Base-by-base conservation (phyloP, 1,284 basidiomycete species). In the Moesziomyces antarcticus region DNA sequence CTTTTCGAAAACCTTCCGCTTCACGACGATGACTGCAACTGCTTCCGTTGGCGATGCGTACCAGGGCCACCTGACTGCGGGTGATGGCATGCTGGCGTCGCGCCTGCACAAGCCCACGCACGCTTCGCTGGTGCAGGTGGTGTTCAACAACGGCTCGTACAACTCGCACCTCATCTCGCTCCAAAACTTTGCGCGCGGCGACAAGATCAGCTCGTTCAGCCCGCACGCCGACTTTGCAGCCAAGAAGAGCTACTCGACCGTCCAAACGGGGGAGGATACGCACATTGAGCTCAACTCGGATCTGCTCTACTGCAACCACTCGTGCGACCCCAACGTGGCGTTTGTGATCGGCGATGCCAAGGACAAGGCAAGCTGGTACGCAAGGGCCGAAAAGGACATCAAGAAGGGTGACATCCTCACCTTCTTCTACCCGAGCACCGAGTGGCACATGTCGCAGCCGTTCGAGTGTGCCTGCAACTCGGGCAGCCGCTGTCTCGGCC, bases 361-460 rank as follows among this genome's bases (percentile, higher is more conserved):
- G 8, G 66, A 71, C 46, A 68, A 67, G 51, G n/a, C 42, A 9
- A 49, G 25, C n/a, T 78, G 79, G 68, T 58, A 46, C 20, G 76
- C 73, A 13, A 46, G 58, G 5, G 80, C 79, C 0, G 58, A 69
- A 21, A 69, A 66, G 37, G 72, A 79, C 46, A 81, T 82, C 30
- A 35, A 55, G 3, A 64, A 73, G 47, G 79, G 78, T 10, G 79
- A 81, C 21, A 57, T 61, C n/a, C 48, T 82, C 37, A 77, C 74
- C 10, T 82, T 82, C 59, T 82, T 82, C 71, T 82, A 82, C 52
- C 81, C 81, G 22, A 73, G 67, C 20, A 82, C 81, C 9, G 81
- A 82, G 53, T 82, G 79, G 79, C 35, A 66, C 44, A 82, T 82
- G 81, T 54, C 68, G 45, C 81, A 82, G 56, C 81, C 81, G 0